Evolutionary conservation across 2,329 filamentous ascomycete species (phyloP).

Genomic region (Aureobasidium sp.): DNA sequence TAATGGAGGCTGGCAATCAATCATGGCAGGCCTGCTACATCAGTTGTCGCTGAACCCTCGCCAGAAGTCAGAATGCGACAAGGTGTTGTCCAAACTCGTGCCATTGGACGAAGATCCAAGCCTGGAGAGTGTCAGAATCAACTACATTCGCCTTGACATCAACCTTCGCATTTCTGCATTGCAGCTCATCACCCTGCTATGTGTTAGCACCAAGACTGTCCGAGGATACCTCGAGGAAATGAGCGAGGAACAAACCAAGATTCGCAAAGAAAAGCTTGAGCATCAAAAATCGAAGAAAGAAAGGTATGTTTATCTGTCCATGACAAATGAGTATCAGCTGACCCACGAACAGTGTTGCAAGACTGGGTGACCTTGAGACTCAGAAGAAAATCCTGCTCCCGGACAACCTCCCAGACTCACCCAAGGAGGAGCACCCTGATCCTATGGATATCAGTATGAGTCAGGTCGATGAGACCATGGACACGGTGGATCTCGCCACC

Average conservation of each 20-base stretch:
- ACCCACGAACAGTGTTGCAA: background rate
- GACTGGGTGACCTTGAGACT: slow-evolving; percentile 54
- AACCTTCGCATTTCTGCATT: slow-evolving; percentile 74
- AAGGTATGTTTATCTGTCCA: background rate
- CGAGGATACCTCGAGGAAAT: slow-evolving; percentile 86
- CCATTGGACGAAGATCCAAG: slow-evolving; percentile 69
- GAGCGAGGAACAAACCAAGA: slow-evolving; percentile 86
- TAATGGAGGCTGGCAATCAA: slow-evolving; percentile 84
- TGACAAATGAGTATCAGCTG: background rate
- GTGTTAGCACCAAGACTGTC: slow-evolving; percentile 75
- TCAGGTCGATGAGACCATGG: slow-evolving; percentile 32
- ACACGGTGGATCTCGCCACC: slow-evolving; percentile 53
- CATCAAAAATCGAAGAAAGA: slow-evolving; percentile 68
- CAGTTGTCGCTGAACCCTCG: slow-evolving; percentile 72
- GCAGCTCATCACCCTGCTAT: slow-evolving; percentile 79
- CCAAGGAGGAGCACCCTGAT: slow-evolving; percentile 39
- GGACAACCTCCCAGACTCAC: slow-evolving; percentile 61
- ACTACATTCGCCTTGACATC: slow-evolving; percentile 70
- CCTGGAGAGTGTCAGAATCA: slow-evolving; percentile 60
- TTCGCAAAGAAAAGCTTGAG: slow-evolving; percentile 93
- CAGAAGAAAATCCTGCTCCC: slow-evolving; percentile 65
- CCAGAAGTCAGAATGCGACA: slow-evolving; percentile 64
- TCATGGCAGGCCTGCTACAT: slow-evolving; percentile 77
- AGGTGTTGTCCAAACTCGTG: slow-evolving; percentile 71
- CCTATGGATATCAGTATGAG: slow-evolving; percentile 31